Evolutionary conservation across 192 early-diverging fungal genomes (phyloP), one percentile per base, ranked within the genome.

Genomic region (Mortierella claussenii): DNA sequence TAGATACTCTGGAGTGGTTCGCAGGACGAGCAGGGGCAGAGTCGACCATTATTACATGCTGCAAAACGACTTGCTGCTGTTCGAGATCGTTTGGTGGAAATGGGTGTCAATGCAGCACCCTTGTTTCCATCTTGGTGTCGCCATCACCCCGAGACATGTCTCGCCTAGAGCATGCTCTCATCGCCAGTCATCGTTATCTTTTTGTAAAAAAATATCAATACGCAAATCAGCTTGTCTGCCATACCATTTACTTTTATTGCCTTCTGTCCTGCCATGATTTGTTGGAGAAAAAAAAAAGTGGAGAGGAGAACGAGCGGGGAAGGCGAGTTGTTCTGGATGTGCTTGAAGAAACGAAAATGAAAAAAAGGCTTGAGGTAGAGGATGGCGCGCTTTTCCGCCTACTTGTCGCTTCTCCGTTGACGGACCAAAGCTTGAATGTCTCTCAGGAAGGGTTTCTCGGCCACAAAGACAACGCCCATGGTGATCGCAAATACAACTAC

Each of bases 61-160:
- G 81, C 86, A n/a, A 80, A 82, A 31, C 81, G 92, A 21, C 74
- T 94, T 51, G 84, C 85, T 65, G 85, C 87, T 74, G 87, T 87
- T 73, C 84, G 92, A 17, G 92, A 90, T 76, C 81, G 91, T 33
- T 62, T 94, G 54, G 82, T 92, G 0, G 71, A 78, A 13, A 85
- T 91, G 52, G 90, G 91, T 1, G 86, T 91, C 46, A 65, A 48
- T 23, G 90, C 90, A 5, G 89, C 88, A 51, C 89, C 91, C 23
- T 55, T 94, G 42, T 90, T 90, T 70, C 91, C 90, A 24, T 85
- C 89, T 26, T 91, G 89, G 89, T 91, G 90, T 53, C 83, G 40
- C n/a, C 65, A 75, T 24, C 55, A 66, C 23, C 63, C 57, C 3
- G 71, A 75, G 23, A 57, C 55, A 4, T 75, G 71, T 49, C 49